These are phyloP conservation scores for Hypoxylon sp. DNA, from an alignment of 2,329 filamentous ascomycete genomes.

Conservation along the genomic window DNA sequence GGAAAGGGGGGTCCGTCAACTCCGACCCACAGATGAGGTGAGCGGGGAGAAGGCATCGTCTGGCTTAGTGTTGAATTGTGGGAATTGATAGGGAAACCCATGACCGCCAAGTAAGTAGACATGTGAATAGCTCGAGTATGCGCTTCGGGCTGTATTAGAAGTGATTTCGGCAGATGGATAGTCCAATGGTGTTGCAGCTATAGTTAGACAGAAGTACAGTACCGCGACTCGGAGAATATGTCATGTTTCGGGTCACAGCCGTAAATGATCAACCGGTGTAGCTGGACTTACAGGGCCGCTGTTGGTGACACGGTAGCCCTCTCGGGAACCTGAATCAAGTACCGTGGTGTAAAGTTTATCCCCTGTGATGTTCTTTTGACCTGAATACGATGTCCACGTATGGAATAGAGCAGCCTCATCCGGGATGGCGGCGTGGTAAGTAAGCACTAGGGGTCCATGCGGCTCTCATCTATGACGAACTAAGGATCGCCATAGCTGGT, in stretches of 20 bases:
- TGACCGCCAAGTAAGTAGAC: slow-evolving; percentile 38
- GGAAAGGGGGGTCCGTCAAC: slow-evolving; percentile 28
- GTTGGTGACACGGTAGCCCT: slow-evolving; percentile 38
- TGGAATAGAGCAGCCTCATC: slow-evolving; percentile 23
- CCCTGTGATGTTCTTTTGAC: slow-evolving; percentile 13
- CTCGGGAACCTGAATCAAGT: slow-evolving; percentile 36
- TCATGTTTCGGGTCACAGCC: slow-evolving; percentile 44
- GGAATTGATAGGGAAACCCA: slow-evolving; percentile 36
- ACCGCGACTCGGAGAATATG: slow-evolving; percentile 42
- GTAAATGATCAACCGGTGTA: slow-evolving; percentile 39
- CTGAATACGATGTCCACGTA: slow-evolving; percentile 16
- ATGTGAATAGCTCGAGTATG: slow-evolving; percentile 41
- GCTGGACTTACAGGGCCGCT: slow-evolving; percentile 15
- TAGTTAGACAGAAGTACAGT: slow-evolving; percentile 38
- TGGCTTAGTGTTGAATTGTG: slow-evolving; percentile 35
- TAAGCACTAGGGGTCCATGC: slow-evolving; percentile 28
- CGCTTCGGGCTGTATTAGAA: slow-evolving; percentile 37
- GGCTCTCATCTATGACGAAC: slow-evolving; percentile 35
- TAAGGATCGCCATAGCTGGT: slow-evolving; percentile 27
- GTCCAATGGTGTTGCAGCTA: slow-evolving; percentile 43
- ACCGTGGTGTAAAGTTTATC: slow-evolving; percentile 33
- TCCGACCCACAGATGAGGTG: slow-evolving; percentile 32
- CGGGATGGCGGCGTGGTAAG: slow-evolving; percentile 17
- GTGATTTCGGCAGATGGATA: slow-evolving; percentile 48
- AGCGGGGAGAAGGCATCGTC: slow-evolving; percentile 31